phyloP scores from a whole-genome alignment of 352 stramenopile genomes.

The Phytopythium ostracodes region DNA sequence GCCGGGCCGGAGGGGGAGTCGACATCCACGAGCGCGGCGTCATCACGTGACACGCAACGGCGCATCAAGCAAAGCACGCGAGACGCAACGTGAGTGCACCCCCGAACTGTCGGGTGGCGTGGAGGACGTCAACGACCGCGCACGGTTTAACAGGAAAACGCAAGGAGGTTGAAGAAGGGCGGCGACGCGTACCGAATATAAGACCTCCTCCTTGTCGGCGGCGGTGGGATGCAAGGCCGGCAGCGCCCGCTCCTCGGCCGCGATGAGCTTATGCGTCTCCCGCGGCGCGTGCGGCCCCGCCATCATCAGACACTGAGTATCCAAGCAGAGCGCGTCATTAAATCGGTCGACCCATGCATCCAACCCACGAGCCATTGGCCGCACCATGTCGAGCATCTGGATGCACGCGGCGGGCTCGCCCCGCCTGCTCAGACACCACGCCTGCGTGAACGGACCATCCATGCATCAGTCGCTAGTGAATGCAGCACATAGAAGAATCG shows the following conservation, averaged over 20 bases:
- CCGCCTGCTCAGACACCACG: constrained; percentile 24
- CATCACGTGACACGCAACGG: constrained; percentile 23
- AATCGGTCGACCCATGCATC: neutral
- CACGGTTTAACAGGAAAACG: constrained; percentile 1
- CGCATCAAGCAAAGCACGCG: constrained; percentile 18
- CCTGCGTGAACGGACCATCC: constrained; percentile 11
- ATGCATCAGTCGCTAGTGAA: too few relatives aligned
- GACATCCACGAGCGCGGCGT: neutral
- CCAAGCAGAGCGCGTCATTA: neutral
- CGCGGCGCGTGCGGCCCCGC: constrained; percentile 41
- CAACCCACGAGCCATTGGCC: neutral
- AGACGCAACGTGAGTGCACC: constrained; percentile 9
- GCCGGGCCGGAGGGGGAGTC: neutral
- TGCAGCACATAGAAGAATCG: too few relatives aligned
- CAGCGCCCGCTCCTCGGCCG: constrained; percentile 26
- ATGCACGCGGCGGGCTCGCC: constrained; percentile 27
- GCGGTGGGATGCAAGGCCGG: neutral
- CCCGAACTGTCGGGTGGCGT: neutral
- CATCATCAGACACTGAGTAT: constrained; percentile 60
- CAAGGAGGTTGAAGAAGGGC: neutral
- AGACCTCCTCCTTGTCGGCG: neutral
- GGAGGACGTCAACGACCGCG: neutral
- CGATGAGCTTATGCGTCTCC: constrained; percentile 49
- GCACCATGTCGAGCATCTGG: constrained; percentile 59
- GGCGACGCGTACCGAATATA: neutral